Evolutionary conservation across 139 green algal genomes (phyloP).

Genomic region (Coelastrella sp.): DNA sequence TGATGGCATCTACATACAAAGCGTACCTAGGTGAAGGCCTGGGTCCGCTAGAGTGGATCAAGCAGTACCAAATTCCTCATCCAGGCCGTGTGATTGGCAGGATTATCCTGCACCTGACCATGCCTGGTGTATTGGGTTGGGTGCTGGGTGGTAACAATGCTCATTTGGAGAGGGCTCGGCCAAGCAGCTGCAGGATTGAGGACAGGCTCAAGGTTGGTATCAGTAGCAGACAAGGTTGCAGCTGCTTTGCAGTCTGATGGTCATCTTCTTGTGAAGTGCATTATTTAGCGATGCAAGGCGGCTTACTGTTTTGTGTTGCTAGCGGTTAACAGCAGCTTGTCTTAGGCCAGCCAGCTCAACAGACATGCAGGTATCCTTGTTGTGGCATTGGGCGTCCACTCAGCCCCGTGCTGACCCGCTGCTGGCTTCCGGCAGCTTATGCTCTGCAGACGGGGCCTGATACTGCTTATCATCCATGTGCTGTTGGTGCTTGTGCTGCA

Average conservation of each 20-base stretch:
- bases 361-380: too few species aligned
- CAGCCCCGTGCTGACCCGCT: too few species aligned
- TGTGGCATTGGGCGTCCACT: too few species aligned
- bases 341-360: too few species aligned
- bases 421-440: too few species aligned
- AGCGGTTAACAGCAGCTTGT: not conserved
- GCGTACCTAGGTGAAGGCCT: constrained; percentile 91
- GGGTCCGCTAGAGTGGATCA: constrained; percentile 78
- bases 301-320: not conserved
- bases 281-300: not conserved
- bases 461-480: too few species aligned
- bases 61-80: constrained; percentile 90
- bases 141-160: constrained; percentile 87
- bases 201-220: constrained; percentile 44
- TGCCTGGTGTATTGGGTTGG: constrained; percentile 87
- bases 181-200: constrained; percentile 34
- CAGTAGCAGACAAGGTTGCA: not conserved
- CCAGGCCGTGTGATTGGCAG: constrained; percentile 85
- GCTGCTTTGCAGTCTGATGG: not conserved
- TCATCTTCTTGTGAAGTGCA: not conserved
- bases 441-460: too few species aligned
- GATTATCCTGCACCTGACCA: constrained; percentile 83
- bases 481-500: constrained; percentile 43
- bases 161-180: constrained; percentile 55
- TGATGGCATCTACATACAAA: constrained; percentile 85